Conservation (phyloP, 2,329 filamentous ascomycete genomes). For the Pseudovirgaria hyperparasitica region DNA sequence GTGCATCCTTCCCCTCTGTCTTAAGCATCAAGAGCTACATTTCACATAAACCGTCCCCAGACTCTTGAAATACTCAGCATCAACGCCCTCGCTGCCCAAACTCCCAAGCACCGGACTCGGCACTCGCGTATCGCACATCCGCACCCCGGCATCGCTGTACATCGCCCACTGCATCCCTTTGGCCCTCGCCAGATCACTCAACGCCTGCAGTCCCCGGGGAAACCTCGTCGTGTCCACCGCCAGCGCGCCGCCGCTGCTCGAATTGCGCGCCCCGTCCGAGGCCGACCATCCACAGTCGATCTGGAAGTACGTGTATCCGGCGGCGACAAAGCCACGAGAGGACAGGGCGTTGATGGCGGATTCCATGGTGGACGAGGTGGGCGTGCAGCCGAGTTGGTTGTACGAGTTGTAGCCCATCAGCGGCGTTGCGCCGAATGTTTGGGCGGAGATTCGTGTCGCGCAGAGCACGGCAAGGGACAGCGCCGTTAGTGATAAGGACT, state of each 20-base stretch:
- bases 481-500: no score
- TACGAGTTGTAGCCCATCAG: constrained; percentile 45
- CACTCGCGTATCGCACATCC: constrained; percentile 15
- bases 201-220: constrained; percentile 36
- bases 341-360: constrained; percentile 42
- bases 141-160: constrained; percentile 32
- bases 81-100: no score
- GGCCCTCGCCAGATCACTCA: constrained; percentile 38
- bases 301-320: constrained; percentile 45
- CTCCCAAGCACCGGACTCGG: no score
- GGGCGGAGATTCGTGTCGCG: no score
- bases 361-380: constrained; percentile 31
- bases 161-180: constrained; percentile 40
- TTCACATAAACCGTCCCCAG: no score
- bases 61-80: no score
- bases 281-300: constrained; percentile 47
- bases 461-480: no score
- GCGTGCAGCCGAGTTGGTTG: constrained; percentile 41
- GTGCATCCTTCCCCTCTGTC: no score
- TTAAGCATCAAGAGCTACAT: no score
- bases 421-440: no score
- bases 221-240: constrained; percentile 39
- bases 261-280: constrained; percentile 23
- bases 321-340: constrained; percentile 35
- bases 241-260: constrained; percentile 31